Evolutionary conservation across 495 filamentous ascomycete genomes (phyloP), one percentile per base, ranked within the genome.

Genomic region (Neurospora pannonica): DNA sequence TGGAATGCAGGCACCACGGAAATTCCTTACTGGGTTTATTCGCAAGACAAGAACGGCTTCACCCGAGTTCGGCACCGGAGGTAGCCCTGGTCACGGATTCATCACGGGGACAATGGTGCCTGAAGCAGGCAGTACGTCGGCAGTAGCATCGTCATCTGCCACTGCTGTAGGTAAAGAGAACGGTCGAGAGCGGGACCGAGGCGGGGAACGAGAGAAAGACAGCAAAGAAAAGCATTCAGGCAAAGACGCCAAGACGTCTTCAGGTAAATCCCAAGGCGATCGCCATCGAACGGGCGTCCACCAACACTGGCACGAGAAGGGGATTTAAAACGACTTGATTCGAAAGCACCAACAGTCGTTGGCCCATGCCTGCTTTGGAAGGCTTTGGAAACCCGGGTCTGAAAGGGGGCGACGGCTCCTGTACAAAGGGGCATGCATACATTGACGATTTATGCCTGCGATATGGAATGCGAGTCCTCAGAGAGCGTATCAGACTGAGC

Each of bases 1-100:
- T 67, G 82, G 77, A 21, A 81, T 83, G 54, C 81, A 85, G 42
- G 28, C 31, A 8, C 78, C 83, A 39, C 78, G 84, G 6, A 83
- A 83, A 73, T 87, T 88, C 70, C 78, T 88, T 38, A 86, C 84
- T 62, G 84, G 86, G 13, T 80, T 88, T 38, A 84, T 86, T 38
- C 77, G 81, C 37, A 85, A 84, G 76, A 84, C 80, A 38, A 74
- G 79, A 21, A 83, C 77, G 31, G 79, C 79, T 3, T 77, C 78
- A 24, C 76, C 77, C 3, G 77, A 83, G 13, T 19, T 19, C 28
- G 54, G 54, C 13, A 17, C 28, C 6, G 54, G 54, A 34, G 28
- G 54, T 17, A 9, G 54, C 28, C 11, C 54, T 13, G 54, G 54
- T 21, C 54, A 62, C 28, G 54, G 54, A 34, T 67, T 67, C 54